Base-by-base conservation (phyloP, 139 green algal genomes). In the Pseudopediastrum boryanum region DNA sequence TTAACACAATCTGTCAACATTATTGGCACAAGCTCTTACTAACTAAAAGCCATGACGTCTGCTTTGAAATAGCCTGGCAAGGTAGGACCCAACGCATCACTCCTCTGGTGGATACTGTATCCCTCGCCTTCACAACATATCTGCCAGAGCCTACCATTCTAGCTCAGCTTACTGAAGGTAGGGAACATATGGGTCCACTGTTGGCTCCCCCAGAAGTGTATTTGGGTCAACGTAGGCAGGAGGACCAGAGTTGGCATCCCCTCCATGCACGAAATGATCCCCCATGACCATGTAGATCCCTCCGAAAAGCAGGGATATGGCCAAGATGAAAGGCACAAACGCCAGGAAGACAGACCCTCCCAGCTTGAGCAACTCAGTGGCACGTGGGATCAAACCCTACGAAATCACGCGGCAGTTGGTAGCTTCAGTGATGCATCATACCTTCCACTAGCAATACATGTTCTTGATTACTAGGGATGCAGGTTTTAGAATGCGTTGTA, bases 251-350 rank as follows among this genome's bases (percentile, higher is more conserved):
- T 43, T 5, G 3, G 56, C 48, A 23, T 68, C 59, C 27, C 92
- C 91, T 35, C 31, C 51, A 39, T 78, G 68, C 67, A 83, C 77
- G 52, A 78, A 71, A 39, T 41, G 36, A 0, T 72, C 77, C 3
- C 65, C 56, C 21, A 71, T 78, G 8, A 89, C 79, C 12, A 76
- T 65, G 64, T 88, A 94, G 21, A 91, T 77, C 38, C 81, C 84
- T 2, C 43, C 78, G 59, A 90, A 94, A 0, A 89, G 43, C 23
- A 88, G 13, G 35, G 74, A 77, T 41, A 90, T 83, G 19, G 75
- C 81, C 0, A 89, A 23, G 31, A 96, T 92, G 74, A 94, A 90
- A n/a, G 92, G 92, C 3, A 83, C 69, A 65, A 97, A 97, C 33
- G 73, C 87, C n/a, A 96, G 80, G 70, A 91, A 94, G 42, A 95